Percentiles rank a stretch among this genome's conserved stretches.
Conservation (phyloP, 495 filamentous ascomycete species). For the Thermochaetoides thermophila region DNA sequence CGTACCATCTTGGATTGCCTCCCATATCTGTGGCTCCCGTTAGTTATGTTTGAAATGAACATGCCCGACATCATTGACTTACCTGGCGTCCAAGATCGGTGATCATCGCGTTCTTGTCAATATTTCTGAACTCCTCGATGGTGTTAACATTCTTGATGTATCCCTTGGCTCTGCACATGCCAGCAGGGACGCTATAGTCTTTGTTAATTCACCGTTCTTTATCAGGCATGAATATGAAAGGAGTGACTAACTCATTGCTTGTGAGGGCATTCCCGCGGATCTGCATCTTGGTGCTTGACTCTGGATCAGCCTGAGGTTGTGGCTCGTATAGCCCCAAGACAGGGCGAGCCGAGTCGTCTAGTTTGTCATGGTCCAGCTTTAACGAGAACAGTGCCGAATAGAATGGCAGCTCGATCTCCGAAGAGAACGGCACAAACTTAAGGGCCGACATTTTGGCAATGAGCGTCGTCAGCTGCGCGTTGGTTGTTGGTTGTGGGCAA, state of each 20-base stretch:
- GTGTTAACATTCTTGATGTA: conserved; percentile 95
- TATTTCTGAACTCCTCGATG: conserved; percentile 74
- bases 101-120: conserved; percentile 58
- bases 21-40: conserved; percentile 58
- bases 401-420: conserved; percentile 89
- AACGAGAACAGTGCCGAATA: conserved; percentile 75
- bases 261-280: conserved; percentile 75
- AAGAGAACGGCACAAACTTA: conserved; percentile 70
- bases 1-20: conserved; percentile 87
- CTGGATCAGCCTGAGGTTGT: conserved; percentile 48
- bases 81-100: conserved; percentile 63
- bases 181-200: conserved; percentile 48
- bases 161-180: conserved; percentile 72
- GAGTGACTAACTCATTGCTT: conserved; percentile 53
- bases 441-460: conserved; percentile 9
- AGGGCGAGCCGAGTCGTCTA: conserved; percentile 77
- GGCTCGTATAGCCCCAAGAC: conserved; percentile 85
- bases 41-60: conserved; percentile 1
- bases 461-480: neutral
- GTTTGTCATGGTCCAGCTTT: conserved; percentile 93
- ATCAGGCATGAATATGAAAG: neutral
- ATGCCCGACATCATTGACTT: conserved; percentile 12
- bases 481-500: neutral
- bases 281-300: conserved; percentile 69
- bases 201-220: conserved; percentile 3